Percentiles rank a stretch among this genome's conserved stretches.
Conservation (phyloP, 2,329 filamentous ascomycete species). For the Neoscytalidium dimidiatum region DNA sequence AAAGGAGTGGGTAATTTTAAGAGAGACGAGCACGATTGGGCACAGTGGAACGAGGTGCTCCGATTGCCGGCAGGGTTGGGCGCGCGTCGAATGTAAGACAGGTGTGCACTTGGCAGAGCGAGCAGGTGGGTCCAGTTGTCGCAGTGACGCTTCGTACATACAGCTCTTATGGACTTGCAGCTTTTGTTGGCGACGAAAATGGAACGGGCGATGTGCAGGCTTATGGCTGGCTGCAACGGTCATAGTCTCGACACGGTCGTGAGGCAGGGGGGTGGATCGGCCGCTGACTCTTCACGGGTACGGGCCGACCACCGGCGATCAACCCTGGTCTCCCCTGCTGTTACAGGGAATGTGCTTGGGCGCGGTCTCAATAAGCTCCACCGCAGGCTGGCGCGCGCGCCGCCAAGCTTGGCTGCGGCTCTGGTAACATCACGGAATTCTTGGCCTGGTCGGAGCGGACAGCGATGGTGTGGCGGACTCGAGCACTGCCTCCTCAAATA, state of each 20-base stretch:
- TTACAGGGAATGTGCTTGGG: conserved; percentile 4
- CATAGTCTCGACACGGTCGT: neutral
- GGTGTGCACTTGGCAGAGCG: neutral
- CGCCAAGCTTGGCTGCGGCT: conserved; percentile 9
- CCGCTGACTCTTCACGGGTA: conserved; percentile 9
- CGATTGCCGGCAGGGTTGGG: conserved; percentile 10
- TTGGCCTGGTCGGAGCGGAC: conserved; percentile 1
- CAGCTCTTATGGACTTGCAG: neutral
- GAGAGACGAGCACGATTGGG: conserved; percentile 9
- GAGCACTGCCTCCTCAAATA: conserved; percentile 15
- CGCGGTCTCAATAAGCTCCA: conserved; percentile 16
- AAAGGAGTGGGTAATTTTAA: conserved; percentile 17
- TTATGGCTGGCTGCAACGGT: conserved; percentile 4
- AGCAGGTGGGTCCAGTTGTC: conserved; percentile 1
- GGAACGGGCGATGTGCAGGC: conserved; percentile 4
- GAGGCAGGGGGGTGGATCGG: conserved; percentile 12
- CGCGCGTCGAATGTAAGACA: neutral
- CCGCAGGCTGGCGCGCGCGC: conserved; percentile 5
- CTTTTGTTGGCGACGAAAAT: conserved; percentile 6
- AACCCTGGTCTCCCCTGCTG: neutral
- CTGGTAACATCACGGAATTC: conserved; percentile 15
- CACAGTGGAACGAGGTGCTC: conserved; percentile 4
- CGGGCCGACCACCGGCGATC: conserved; percentile 12
- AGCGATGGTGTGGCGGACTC: conserved; percentile 5
- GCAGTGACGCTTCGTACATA: conserved; percentile 1